Evolutionary conservation across 2,329 filamentous ascomycete genomes (phyloP).

Genomic region (Cladosporium sp.): DNA sequence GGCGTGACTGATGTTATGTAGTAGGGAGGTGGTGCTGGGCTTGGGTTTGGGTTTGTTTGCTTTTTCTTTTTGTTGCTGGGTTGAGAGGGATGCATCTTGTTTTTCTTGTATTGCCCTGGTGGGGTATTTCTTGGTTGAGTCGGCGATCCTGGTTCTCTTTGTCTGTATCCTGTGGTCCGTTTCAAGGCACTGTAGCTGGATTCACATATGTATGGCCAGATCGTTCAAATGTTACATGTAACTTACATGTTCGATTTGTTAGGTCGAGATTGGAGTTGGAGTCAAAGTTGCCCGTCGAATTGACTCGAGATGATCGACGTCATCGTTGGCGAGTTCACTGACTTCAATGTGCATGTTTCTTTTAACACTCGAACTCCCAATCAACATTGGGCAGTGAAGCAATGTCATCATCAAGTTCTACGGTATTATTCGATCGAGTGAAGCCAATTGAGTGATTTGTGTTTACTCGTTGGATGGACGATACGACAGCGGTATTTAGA

Average conservation of each 20-base stretch:
- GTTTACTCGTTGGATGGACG: not conserved
- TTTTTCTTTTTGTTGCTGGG: constrained; percentile 24
- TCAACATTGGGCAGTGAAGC: not conserved
- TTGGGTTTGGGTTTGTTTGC: constrained; percentile 45
- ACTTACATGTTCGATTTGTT: too few species aligned
- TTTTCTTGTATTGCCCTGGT: not conserved
- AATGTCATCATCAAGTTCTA: not conserved
- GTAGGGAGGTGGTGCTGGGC: constrained; percentile 51
- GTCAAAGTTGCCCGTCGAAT: not conserved
- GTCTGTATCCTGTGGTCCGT: not conserved
- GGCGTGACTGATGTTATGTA: constrained; percentile 48
- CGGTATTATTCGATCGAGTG: not conserved
- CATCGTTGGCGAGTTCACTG: not conserved
- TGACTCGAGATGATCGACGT: constrained; percentile 2
- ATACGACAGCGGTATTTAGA: not conserved
- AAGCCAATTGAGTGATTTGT: not conserved
- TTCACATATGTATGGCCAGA: not conserved
- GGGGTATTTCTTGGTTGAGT: not conserved
- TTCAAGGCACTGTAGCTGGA: not conserved
- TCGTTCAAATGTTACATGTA: not conserved
- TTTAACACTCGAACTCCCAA: too few species aligned
- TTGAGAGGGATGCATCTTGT: constrained; percentile 12
- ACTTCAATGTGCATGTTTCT: too few species aligned
- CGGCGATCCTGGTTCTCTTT: not conserved
- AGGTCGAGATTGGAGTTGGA: not conserved